phyloP scores from a whole-genome alignment of 352 stramenopile genomes.

The Globisporangium paddicum region DNA sequence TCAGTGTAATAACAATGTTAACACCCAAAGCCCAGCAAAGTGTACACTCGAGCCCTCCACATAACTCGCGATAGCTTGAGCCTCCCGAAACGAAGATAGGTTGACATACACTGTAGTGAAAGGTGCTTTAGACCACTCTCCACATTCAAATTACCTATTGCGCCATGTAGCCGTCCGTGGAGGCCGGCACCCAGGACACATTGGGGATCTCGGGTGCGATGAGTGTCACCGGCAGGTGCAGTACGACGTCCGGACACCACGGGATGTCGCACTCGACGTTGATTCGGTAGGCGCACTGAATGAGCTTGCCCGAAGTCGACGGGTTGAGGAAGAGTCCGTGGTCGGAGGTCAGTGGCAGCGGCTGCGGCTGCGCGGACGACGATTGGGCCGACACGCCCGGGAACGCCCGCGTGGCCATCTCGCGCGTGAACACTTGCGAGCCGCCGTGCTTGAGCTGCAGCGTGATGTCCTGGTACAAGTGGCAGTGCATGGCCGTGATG shows the following conservation, averaged over 20 bases:
- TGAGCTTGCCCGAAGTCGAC: slow-evolving; percentile 41
- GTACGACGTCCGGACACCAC: slow-evolving; percentile 51
- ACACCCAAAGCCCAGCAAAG: too few species aligned
- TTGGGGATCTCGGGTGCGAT: slow-evolving; percentile 31
- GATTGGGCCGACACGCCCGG: slow-evolving; percentile 34
- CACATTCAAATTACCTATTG: too few species aligned
- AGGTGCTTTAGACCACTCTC: too few species aligned
- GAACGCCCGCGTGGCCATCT: slow-evolving; percentile 39
- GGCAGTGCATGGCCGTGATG: slow-evolving; percentile 54
- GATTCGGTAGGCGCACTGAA: slow-evolving; percentile 52
- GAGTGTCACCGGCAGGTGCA: slow-evolving; percentile 56
- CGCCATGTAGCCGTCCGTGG: slow-evolving; percentile 11
- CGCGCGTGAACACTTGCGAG: slow-evolving; percentile 27
- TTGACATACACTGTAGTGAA: too few species aligned
- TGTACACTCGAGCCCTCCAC: too few species aligned
- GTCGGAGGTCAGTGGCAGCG: slow-evolving; percentile 32
- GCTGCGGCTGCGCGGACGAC: slow-evolving; percentile 41
- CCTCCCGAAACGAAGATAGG: too few species aligned
- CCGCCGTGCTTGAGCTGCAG: slow-evolving; percentile 28
- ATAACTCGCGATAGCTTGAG: too few species aligned
- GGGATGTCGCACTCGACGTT: slow-evolving; percentile 66
- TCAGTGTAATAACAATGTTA: too few species aligned
- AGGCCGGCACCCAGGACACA: slow-evolving; percentile 20
- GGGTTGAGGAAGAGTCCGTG: slow-evolving; percentile 30
- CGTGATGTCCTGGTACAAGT: slow-evolving; percentile 50